Evolutionary conservation across 352 stramenopile species (phyloP).

Genomic region (Phytophthora hybrid): DNA sequence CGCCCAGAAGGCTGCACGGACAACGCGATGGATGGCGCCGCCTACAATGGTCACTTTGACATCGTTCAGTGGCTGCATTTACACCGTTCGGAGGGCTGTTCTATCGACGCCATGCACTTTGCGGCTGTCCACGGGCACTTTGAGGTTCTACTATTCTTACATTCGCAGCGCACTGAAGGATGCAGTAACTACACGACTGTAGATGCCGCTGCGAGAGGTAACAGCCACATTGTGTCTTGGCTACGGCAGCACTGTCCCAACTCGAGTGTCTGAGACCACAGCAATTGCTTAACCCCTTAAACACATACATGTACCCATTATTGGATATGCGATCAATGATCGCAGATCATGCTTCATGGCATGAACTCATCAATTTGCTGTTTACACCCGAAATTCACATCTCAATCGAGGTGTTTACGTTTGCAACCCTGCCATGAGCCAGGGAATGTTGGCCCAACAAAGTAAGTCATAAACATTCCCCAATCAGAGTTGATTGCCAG

Average conservation of each 20-base stretch:
- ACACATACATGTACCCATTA: neutral
- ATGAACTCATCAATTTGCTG: neutral
- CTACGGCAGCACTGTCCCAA: constrained; percentile 25
- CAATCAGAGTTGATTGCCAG: constrained; percentile 24
- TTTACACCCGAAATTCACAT: neutral
- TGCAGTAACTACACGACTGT: constrained; percentile 28
- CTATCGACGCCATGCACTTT: constrained; percentile 42
- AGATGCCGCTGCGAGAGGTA: constrained; percentile 26
- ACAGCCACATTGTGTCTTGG: constrained; percentile 24
- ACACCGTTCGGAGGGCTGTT: constrained; percentile 37
- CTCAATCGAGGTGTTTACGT: neutral
- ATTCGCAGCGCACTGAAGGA: constrained; percentile 38
- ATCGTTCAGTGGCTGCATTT: constrained; percentile 33
- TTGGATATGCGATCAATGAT: too few species aligned
- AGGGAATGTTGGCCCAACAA: neutral
- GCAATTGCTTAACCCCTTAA: neutral
- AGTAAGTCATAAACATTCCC: neutral
- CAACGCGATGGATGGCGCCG: constrained; percentile 31
- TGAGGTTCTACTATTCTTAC: constrained; percentile 46
- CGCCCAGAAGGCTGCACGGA: constrained; percentile 22
- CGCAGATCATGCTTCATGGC: too few species aligned
- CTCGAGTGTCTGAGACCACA: neutral
- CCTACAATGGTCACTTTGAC: constrained; percentile 17
- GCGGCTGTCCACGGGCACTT: constrained; percentile 43
- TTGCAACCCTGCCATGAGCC: neutral